Base-by-base conservation (phyloP, 768 basidiomycete genomes). In the Boletellus sp. region DNA sequence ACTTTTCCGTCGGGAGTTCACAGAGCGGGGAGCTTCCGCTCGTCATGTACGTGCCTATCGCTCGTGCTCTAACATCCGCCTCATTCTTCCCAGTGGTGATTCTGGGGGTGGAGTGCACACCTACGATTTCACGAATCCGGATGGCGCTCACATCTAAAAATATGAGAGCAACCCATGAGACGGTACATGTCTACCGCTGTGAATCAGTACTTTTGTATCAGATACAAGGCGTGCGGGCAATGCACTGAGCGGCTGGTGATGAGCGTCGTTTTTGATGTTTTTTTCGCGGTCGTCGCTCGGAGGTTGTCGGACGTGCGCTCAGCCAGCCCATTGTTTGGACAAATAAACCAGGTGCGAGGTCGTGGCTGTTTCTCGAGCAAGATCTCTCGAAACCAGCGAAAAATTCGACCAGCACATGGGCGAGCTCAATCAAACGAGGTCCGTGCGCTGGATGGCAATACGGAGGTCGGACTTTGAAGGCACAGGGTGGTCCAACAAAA, bases 1-100 rank as follows among this genome's bases (percentile, higher is more conserved):
- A 74, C 50, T 86, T 87, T 60, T 73, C 77, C 2, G 51, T 85
- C 13, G 86, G 86, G 5, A 78, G 86, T 56, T 63, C 68, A 8
- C 75, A 65, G 47, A 65, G 68, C 24, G 75, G 74, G 3, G 81
- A 87, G 56, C 68, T 78, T 49, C 71, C 77, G 6, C 69, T 89
- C 2, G 68, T 89, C 47, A 75, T 85, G 85, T 88, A 64, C 55
- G 83, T 76, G 6, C 51, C 47, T 32, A 26, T 19, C 41, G 42
- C 12, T 22, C 35, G 42, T 49, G 32, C 31, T 15, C 36, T 41
- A 32, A 13, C 20, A 23, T 10, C 2, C n/a, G 75, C 74, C 31
- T 56, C 47, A 54, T 35, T 24, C 42, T 42, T 44, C n/a, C 11
- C 39, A 80, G 79, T 15, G 79, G 79, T 5, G 78, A 80, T 59